These are phyloP conservation scores for Lachnellula cervina DNA, from an alignment of 2,329 filamentous ascomycete species.

Conservation along the genomic window DNA sequence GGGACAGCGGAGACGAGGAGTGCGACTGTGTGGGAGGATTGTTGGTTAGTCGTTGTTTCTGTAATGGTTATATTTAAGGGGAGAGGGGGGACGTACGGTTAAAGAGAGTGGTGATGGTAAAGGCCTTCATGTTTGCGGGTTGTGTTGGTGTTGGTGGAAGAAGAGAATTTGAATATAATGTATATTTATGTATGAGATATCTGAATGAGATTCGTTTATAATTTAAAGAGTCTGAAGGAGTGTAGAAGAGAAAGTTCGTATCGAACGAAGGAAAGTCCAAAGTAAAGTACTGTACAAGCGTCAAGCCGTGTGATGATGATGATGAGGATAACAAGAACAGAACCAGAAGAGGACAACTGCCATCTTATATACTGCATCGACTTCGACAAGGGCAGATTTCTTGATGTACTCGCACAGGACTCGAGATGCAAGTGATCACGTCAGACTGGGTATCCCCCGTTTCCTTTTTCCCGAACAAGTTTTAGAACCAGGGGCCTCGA, in stretches of 20 bases:
- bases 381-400: neutral
- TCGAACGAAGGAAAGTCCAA: neutral
- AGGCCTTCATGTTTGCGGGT: constrained; percentile 49
- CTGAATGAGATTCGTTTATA: no score
- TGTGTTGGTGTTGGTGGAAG: constrained; percentile 16
- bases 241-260: neutral
- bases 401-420: neutral
- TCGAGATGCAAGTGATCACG: neutral
- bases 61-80: neutral
- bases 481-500: neutral
- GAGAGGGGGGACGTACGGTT: constrained; percentile 1
- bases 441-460: neutral
- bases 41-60: neutral
- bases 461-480: neutral
- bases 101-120: constrained; percentile 5
- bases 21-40: constrained; percentile 5
- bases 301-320: neutral
- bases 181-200: neutral
- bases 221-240: neutral
- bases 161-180: constrained; percentile 18
- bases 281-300: neutral
- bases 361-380: neutral
- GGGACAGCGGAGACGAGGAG: constrained; percentile 11
- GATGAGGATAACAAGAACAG: neutral
- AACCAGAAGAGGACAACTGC: neutral